Evolutionary conservation across 495 filamentous ascomycete species (phyloP), one percentile per base, ranked within the genome.

Genomic region (Penicillium nucicola): DNA sequence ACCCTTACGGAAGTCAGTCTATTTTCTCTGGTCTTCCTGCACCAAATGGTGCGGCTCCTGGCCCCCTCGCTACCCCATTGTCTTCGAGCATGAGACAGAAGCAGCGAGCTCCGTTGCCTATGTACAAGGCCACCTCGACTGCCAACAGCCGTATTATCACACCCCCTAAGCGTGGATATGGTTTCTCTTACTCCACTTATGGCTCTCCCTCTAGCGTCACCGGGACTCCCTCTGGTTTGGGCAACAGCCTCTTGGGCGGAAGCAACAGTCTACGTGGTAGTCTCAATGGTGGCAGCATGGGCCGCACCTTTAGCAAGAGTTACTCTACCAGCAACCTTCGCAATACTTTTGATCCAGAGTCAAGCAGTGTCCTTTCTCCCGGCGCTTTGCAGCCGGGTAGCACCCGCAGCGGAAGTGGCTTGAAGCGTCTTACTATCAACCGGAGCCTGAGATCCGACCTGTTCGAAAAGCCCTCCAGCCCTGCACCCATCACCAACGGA

Each of bases 371-470:
- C 42, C 77, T 97, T 19, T 80, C 85, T 4, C 90, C 92, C 0
- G 90, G 89, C 28, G 89, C 93, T 1, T 88, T 97, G 66, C 88
- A 90, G 15, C 77, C 84, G 20, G 84, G 79, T 53, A 76, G 80
- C 36, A 80, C 80, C 25, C 78, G 82, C 25, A 78, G 82, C 37
- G 82, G 78, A 9, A 83, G 74, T 49, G 83, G 80, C 61, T 71
- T 97, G 60, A 96, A 96, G 76, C 89, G 87, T 55, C 78, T 98
- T 42, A 84, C 90, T 25, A 96, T 98, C 62, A 89, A 96, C 58
- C 86, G 88, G 48, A 87, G 84, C 55, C 73, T 97, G 63, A 83
- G 82, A 25, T 85, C 80, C 45, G 89, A 93, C 66, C 70, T 95
- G 4, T 92, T 90, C 69, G 68, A 68, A 14, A 69, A 66, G 42